Percentiles rank a stretch among this genome's conserved stretches.
phyloP scores from a whole-genome alignment of 1,139 yeast genomes.

The Kurtzmaniella quercitrusa region DNA sequence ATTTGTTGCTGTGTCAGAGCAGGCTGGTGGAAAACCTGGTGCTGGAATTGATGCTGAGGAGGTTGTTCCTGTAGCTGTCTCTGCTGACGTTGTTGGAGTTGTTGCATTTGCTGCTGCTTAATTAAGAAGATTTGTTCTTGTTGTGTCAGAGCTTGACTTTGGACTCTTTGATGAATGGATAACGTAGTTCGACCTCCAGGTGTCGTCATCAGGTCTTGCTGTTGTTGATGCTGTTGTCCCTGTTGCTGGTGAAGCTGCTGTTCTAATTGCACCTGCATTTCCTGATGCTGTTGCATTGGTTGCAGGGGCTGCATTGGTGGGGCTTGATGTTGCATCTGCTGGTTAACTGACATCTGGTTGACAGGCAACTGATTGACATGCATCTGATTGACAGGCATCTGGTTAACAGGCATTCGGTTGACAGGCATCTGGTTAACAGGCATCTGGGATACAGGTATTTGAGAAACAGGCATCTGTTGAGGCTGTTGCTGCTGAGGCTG shows the following conservation, averaged over 20 bases:
- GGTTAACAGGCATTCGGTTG: too few species aligned
- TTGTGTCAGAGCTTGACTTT: constrained; percentile 2
- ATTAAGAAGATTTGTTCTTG: constrained; percentile 8
- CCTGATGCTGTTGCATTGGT: constrained; percentile 6
- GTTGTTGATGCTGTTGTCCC: background rate
- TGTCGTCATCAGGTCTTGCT: background rate
- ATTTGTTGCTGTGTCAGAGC: constrained; percentile 3
- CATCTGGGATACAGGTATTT: too few species aligned
- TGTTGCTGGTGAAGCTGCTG: background rate
- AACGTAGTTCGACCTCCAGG: background rate
- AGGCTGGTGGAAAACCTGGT: constrained; percentile 2
- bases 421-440: too few species aligned
- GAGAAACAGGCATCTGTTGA: too few species aligned
- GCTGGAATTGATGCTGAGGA: constrained; percentile 3
- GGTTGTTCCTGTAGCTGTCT: constrained; percentile 8
- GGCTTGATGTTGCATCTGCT: constrained; percentile 6
- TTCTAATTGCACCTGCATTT: constrained; percentile 5
- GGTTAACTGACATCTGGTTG: too few species aligned
- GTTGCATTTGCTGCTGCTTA: constrained; percentile 8
- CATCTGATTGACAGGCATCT: too few species aligned
- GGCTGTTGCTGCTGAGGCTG: constrained; percentile 2
- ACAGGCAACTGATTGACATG: too few species aligned
- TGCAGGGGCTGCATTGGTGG: background rate
- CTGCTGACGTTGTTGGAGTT: constrained; percentile 5
- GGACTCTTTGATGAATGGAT: background rate